These are phyloP conservation scores for Dactylorhiza incarnata DNA, from an alignment of 106 monocot genomes.

Conservation along the genomic window DNA sequence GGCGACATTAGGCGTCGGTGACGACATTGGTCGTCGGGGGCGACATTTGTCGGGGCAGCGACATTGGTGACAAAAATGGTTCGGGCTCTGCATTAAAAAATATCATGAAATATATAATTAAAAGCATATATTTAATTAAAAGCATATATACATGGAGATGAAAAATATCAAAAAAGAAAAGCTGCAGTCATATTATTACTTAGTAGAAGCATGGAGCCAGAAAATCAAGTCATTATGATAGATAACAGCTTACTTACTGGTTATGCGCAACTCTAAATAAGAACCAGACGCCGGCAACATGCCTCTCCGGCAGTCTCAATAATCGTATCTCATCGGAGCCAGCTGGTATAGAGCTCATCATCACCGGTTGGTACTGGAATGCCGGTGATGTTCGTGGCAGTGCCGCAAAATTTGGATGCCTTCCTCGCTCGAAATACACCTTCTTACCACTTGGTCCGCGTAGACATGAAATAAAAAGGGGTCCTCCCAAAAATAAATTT, in stretches of 20 bases:
- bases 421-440: too few relatives aligned
- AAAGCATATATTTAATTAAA: constrained; percentile 6
- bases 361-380: not conserved
- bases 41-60: too few relatives aligned
- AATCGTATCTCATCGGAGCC: constrained; percentile 7
- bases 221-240: not conserved
- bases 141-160: not conserved
- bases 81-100: constrained; percentile 35
- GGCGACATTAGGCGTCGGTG: too few relatives aligned
- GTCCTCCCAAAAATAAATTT: too few relatives aligned
- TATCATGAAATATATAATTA: not conserved
- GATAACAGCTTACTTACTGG: constrained; percentile 60
- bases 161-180: constrained; percentile 1
- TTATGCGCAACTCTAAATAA: constrained; percentile 30
- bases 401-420: too few relatives aligned
- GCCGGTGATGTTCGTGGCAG: too few relatives aligned
- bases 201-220: not conserved
- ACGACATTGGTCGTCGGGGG: too few relatives aligned
- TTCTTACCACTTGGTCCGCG: too few relatives aligned
- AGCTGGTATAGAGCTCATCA: not conserved
- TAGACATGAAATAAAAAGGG: too few relatives aligned
- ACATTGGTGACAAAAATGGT: constrained; percentile 56
- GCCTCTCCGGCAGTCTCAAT: constrained; percentile 19
- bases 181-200: not conserved
- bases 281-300: constrained; percentile 38